Base-by-base conservation (phyloP, 2,329 filamentous ascomycete genomes). In the Teratosphaeria epicoccoides region DNA sequence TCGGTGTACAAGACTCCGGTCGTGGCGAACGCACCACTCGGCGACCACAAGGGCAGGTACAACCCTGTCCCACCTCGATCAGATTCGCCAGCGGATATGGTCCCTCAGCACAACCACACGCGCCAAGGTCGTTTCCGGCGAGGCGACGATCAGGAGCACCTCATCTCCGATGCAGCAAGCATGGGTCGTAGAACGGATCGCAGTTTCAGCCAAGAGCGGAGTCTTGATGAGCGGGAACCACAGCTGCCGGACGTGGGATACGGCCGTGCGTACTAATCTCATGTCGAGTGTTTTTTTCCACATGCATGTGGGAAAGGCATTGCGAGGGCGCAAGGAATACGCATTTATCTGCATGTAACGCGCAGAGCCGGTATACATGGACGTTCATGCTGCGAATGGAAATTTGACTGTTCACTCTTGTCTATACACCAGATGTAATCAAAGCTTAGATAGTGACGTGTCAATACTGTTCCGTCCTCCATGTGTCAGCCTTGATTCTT, bases 121-220 rank as follows among this genome's bases (percentile, higher is more conserved):
- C 52, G 61, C 28, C 49, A 53, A 6, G 43, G 51, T 24, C 51
- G 50, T 43, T 53, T 53, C 43, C 48, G 49, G 22, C 44, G 62
- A 28, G 61, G 61, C 43, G 61, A 64, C 37, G 64, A 63, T 23
- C 55, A 58, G 6, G 63, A 64, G 25, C 49, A 55, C 17, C 58
- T 69, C 12, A 55, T 69, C 25, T 58, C 57, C 2, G 50, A 55
- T 28, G 67, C 67, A 4, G 66, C 66, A 24, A 56, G 60, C 49
- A 67, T 68, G 62, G 63, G 58, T 2, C 49, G 49, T 22, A 56
- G 59, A 28, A 52, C 56, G 33, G 63, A 64, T 26, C 46, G 58
- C 46, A 61, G 57, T 29, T 48, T 54, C 12, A 56, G 53, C 48
- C 46, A 54, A 17, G 33, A 40, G 9, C 5, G 33, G 23, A 56